Evolutionary conservation across 306 rosid species (phyloP).

Genomic region (Vigna mungo): DNA sequence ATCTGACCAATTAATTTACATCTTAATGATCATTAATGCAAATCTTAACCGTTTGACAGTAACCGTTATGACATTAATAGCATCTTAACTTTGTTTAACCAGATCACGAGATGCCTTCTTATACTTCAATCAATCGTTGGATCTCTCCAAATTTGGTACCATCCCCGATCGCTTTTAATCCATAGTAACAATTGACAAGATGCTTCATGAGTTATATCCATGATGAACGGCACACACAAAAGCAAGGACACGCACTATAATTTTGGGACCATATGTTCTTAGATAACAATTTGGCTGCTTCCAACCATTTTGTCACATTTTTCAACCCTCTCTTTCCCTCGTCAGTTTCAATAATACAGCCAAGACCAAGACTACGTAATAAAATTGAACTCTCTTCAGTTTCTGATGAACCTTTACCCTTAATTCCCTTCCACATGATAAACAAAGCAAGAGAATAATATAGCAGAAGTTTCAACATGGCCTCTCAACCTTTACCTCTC

Average conservation of each 20-base stretch:
- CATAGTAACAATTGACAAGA: neutral
- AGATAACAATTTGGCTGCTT: constrained; percentile 2
- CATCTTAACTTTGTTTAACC: too few relatives aligned
- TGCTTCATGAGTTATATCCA: constrained; percentile 7
- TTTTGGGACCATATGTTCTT: constrained; percentile 23
- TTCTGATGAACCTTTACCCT: neutral
- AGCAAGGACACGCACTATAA: neutral
- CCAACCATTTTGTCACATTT: neutral
- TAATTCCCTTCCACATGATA: neutral
- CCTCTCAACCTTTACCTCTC: constrained; percentile 6
- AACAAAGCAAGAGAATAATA: neutral
- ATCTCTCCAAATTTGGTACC: too few relatives aligned
- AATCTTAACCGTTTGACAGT: too few relatives aligned
- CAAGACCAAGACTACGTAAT: neutral
- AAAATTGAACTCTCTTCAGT: constrained; percentile 8
- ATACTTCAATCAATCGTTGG: too few relatives aligned
- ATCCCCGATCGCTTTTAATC: too few relatives aligned
- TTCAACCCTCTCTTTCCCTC: constrained; percentile 37
- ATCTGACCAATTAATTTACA: too few relatives aligned
- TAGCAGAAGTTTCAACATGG: constrained; percentile 42
- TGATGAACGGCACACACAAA: neutral
- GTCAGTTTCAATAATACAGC: constrained; percentile 45
- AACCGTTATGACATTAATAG: too few relatives aligned
- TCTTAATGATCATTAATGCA: too few relatives aligned
- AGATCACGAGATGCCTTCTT: too few relatives aligned